phyloP scores from a whole-genome alignment of 495 filamentous ascomycete species.

The Penicillium manginii region DNA sequence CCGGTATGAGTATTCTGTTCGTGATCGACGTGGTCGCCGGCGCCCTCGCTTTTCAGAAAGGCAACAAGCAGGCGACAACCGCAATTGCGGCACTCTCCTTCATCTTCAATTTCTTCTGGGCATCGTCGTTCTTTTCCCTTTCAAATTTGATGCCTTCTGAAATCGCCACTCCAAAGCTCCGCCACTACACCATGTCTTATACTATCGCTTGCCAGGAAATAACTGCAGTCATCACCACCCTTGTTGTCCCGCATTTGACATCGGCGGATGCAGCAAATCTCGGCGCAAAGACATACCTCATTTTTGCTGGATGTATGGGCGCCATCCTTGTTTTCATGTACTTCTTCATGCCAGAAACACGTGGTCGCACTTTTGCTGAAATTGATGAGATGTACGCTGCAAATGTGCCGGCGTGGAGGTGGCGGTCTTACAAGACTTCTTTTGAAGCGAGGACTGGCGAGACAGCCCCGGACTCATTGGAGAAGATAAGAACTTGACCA shows the following conservation, averaged over 20 bases:
- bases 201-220: constrained; percentile 42
- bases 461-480: background rate
- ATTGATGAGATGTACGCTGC: constrained; percentile 60
- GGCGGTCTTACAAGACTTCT: constrained; percentile 37
- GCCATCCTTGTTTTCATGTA: constrained; percentile 52
- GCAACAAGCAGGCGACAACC: constrained; percentile 20
- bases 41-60: constrained; percentile 32
- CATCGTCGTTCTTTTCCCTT: constrained; percentile 39
- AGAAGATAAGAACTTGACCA: background rate
- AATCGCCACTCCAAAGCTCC: constrained; percentile 46
- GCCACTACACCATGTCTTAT: constrained; percentile 45
- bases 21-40: constrained; percentile 34
- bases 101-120: constrained; percentile 47
- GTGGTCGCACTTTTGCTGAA: constrained; percentile 54
- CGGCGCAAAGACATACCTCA: constrained; percentile 42
- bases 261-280: constrained; percentile 42
- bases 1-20: constrained; percentile 36
- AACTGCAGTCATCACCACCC: constrained; percentile 42
- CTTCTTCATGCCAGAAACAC: constrained; percentile 56
- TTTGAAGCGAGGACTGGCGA: constrained; percentile 21
- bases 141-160: constrained; percentile 43
- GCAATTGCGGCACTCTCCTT: constrained; percentile 35
- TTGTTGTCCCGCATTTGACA: constrained; percentile 40
- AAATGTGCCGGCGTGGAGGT: constrained; percentile 46
- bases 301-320: constrained; percentile 44